phyloP scores from a whole-genome alignment of 225 moss, liverwort and hornwort species.

The Physcomitrellopsis africana region DNA sequence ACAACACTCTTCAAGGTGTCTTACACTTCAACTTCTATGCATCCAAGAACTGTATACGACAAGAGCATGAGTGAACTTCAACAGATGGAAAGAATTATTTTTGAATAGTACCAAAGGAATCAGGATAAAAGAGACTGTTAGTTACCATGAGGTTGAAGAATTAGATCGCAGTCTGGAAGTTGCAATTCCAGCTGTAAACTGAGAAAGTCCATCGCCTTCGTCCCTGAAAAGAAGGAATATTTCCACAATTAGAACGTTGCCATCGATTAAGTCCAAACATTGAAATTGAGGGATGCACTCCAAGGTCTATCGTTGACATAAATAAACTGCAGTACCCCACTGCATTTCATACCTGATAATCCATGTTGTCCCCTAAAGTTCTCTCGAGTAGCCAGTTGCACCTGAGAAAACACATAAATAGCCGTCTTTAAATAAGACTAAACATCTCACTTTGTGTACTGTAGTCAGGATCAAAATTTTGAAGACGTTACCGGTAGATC shows the following conservation, averaged over 20 bases:
- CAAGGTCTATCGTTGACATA: neutral
- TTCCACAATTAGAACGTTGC: neutral
- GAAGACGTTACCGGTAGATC: neutral
- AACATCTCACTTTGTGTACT: neutral
- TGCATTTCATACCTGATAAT: constrained; percentile 37
- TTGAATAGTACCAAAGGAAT: neutral
- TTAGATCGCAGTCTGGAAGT: constrained; percentile 36
- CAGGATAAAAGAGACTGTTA: neutral
- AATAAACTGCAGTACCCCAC: neutral
- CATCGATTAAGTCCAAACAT: neutral
- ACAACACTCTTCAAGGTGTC: neutral
- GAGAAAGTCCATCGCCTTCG: constrained; percentile 55
- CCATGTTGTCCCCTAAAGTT: constrained; percentile 27
- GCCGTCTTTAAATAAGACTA: neutral
- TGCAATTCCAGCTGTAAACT: constrained; percentile 45
- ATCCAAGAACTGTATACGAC: neutral
- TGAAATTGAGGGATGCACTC: neutral
- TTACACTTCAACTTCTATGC: neutral
- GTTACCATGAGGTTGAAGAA: constrained; percentile 30
- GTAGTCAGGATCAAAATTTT: neutral
- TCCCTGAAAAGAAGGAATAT: constrained; percentile 35
- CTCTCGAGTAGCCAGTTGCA: constrained; percentile 43
- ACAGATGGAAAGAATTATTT: neutral
- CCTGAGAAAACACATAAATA: constrained; percentile 30
- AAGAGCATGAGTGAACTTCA: neutral